Conservation (phyloP, 2,329 filamentous ascomycete species). For the Fusarium clavum region DNA sequence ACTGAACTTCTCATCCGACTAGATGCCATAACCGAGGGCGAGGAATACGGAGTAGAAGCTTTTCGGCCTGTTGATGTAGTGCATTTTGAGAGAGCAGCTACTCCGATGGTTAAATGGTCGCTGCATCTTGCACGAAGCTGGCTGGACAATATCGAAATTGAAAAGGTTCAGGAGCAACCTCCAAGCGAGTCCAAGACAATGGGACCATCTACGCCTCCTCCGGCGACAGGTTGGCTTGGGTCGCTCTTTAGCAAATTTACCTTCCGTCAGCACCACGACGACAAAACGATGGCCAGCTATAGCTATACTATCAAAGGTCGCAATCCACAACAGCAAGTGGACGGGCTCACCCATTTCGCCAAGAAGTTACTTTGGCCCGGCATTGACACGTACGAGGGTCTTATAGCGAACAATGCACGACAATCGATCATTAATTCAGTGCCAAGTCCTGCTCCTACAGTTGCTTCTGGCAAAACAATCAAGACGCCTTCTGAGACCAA, state of each 20-base stretch:
- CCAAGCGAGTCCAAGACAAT: slow-evolving; percentile 10
- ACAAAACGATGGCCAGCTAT: slow-evolving; percentile 49
- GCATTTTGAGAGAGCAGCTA: slow-evolving; percentile 71
- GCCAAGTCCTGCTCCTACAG: slow-evolving; percentile 48
- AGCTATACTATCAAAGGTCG: slow-evolving; percentile 66
- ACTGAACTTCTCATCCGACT: slow-evolving; percentile 74
- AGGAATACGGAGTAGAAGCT: slow-evolving; percentile 64
- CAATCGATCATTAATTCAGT: slow-evolving; percentile 50
- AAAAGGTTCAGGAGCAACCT: slow-evolving; percentile 54
- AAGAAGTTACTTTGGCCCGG: slow-evolving; percentile 72
- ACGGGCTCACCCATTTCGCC: slow-evolving; percentile 73
- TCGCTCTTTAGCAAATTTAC: slow-evolving; percentile 67
- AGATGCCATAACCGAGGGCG: slow-evolving; percentile 71
- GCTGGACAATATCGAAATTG: slow-evolving; percentile 75
- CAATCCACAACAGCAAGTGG: slow-evolving; percentile 68
- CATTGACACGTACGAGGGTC: slow-evolving; percentile 63
- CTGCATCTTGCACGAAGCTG: slow-evolving; percentile 72
- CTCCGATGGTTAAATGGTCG: slow-evolving; percentile 73
- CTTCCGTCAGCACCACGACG: slow-evolving; percentile 55
- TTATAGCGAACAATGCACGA: slow-evolving; percentile 61
- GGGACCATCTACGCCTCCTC: slow-evolving; percentile 25
- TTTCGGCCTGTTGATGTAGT: slow-evolving; percentile 68
- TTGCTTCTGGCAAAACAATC: slow-evolving; percentile 23
- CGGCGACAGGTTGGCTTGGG: slow-evolving; percentile 62
- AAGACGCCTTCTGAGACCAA: slow-evolving; percentile 52